Base-by-base conservation (phyloP, 345 rosid species). In the Diplotaxis tenuifolia region DNA sequence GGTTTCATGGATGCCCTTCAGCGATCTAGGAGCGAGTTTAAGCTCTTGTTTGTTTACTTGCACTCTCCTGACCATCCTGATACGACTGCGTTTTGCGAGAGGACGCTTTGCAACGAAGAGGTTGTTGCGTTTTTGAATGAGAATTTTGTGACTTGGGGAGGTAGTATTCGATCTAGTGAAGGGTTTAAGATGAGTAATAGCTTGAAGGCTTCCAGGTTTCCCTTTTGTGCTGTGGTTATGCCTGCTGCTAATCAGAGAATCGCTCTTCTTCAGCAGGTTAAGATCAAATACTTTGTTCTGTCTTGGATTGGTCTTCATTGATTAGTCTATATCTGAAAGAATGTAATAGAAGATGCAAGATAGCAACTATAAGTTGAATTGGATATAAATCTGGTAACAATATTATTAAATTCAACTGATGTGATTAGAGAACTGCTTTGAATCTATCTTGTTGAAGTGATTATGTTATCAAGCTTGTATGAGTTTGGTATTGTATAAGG, bases 111-210 rank as follows among this genome's bases (percentile, higher is more conserved):
- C 72, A 83, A 84, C 11, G 92, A 92, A 77, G 78, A 62, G 0
- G 36, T 92, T 42, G 71, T 86, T 0, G 86, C 86, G 3, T 96
- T 92, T 71, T 83, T 96, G 62, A 96, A 96, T 68, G 94, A 90
- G 86, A 96, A 96, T 66, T 96, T 96, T 49, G 93, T 96, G 6
- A 73, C 89, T 0, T 90, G 97, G 98, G 99, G 99, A 10, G 98
- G 97, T 36, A 92, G 89, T 68, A 88, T 96, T 69, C 84, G 97
- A 64, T 89, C 89, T 59, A 96, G 97, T 62, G 99, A 96, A 83
- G 99, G 99, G 21, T 96, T 96, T 83, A 96, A 96, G 84, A 96
- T 96, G 98, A 92, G 99, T 67, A 89, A 88, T 71, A 92, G 98
- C 83, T 89, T 92, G 85, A 96, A 96, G 78, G 99, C 98, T 0